These are phyloP conservation scores for Coix lacrymajobi DNA, from an alignment of 176 grass and related monocot species.

Conservation along the genomic window DNA sequence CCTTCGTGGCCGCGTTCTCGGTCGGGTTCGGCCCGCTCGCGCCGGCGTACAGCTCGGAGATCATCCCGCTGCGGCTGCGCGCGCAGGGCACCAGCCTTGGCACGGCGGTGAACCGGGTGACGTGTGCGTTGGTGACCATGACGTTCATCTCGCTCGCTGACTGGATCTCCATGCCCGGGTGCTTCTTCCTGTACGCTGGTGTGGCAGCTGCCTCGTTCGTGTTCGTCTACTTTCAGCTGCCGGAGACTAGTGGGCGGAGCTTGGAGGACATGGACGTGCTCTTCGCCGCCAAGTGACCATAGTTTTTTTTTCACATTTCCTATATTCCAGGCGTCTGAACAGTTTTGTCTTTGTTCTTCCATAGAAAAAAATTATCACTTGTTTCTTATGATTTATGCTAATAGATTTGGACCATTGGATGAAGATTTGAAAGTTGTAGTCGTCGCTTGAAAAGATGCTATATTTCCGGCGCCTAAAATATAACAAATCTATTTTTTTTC, in stretches of 20 bases:
- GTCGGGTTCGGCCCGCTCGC: slow-evolving; percentile 38
- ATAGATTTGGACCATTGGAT: no score
- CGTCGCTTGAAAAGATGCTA: no score
- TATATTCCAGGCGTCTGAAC: no score
- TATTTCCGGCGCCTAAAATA: no score
- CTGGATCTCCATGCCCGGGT: not conserved
- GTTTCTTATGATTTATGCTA: no score
- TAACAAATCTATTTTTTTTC: no score
- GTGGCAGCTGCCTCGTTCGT: not conserved
- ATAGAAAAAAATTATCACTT: no score
- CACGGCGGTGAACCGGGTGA: not conserved
- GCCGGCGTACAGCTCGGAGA: slow-evolving; percentile 21
- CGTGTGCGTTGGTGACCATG: not conserved
- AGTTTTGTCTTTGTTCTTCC: no score
- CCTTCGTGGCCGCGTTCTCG: slow-evolving; percentile 41
- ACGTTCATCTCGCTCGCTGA: not conserved
- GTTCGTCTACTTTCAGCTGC: not conserved
- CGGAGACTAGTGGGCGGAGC: not conserved
- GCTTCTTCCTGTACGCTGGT: not conserved
- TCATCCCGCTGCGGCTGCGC: slow-evolving; percentile 1
- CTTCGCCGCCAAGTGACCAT: not conserved
- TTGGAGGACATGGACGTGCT: not conserved
- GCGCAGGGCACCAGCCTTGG: not conserved
- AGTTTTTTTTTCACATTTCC: not conserved
- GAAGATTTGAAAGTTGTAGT: no score